Conservation (phyloP, 345 rosid species). For the Linum tenue region DNA sequence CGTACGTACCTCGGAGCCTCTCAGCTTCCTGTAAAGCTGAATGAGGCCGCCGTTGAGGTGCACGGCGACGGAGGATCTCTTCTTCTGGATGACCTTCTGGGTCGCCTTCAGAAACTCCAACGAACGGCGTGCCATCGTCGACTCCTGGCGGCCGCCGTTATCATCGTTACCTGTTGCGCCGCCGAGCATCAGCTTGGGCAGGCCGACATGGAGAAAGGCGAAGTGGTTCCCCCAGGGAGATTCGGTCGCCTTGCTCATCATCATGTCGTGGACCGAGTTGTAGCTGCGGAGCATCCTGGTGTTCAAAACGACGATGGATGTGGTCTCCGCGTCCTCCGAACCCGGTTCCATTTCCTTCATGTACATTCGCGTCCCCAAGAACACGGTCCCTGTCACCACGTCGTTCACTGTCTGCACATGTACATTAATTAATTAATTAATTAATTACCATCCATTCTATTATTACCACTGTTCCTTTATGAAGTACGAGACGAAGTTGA, state of each 20-base stretch:
- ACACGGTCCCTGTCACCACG: constrained; percentile 37
- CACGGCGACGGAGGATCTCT: background rate
- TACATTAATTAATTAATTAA: background rate
- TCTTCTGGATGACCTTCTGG: background rate
- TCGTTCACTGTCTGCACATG: constrained; percentile 40
- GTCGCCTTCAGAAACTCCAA: background rate
- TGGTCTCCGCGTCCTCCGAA: constrained; percentile 16
- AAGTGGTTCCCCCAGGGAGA: constrained; percentile 45
- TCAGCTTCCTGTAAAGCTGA: background rate
- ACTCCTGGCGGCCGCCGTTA: background rate
- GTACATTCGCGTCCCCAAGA: constrained; percentile 38
- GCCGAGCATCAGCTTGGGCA: constrained; percentile 18
- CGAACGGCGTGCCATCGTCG: background rate
- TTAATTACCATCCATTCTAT: too few relatives aligned
- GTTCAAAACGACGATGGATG: constrained; percentile 40
- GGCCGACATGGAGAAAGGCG: constrained; percentile 29
- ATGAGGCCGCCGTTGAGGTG: background rate
- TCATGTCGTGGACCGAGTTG: constrained; percentile 42
- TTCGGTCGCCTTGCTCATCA: constrained; percentile 17
- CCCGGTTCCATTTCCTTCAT: constrained; percentile 21
- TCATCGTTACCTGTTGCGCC: background rate
- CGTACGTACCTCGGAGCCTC: background rate
- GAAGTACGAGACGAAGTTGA: too few relatives aligned
- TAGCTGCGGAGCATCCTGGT: constrained; percentile 34
- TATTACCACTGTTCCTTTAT: background rate